phyloP scores from a whole-genome alignment of 352 stramenopile genomes.

The Phytopythium vexans region DNA sequence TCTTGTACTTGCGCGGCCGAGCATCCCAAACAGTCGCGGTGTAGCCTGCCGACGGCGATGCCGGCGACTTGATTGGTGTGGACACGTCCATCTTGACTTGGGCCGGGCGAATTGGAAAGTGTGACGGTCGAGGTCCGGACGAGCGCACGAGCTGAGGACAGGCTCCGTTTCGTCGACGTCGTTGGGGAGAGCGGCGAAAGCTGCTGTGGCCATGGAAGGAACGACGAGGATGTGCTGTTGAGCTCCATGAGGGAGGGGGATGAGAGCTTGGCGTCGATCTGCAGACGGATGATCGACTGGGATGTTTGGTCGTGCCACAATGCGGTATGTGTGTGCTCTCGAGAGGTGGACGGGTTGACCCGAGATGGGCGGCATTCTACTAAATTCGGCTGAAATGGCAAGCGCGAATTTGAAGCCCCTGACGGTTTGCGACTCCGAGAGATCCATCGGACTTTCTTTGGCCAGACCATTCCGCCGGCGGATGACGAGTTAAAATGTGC shows the following conservation, averaged over 20 bases:
- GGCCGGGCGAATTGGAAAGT: background rate
- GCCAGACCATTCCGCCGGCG: constrained; percentile 1
- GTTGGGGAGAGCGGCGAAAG: too few relatives aligned
- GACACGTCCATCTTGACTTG: constrained; percentile 2
- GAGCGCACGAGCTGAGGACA: background rate
- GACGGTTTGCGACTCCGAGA: too few relatives aligned
- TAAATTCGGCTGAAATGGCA: too few relatives aligned
- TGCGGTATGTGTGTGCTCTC: too few relatives aligned
- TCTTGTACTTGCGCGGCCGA: constrained; percentile 68
- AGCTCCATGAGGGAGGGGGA: background rate
- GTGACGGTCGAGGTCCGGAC: background rate
- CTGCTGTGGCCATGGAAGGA: too few relatives aligned
- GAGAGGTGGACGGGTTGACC: too few relatives aligned
- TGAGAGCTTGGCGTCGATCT: background rate
- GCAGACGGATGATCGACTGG: constrained; percentile 2
- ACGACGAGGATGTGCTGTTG: background rate
- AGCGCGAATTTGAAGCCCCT: too few relatives aligned
- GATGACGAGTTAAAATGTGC: background rate
- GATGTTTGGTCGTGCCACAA: too few relatives aligned
- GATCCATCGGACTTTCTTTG: too few relatives aligned
- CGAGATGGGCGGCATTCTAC: too few relatives aligned
- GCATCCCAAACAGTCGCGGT: constrained; percentile 25
- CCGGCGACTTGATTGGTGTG: constrained; percentile 24
- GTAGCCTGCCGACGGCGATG: constrained; percentile 16
- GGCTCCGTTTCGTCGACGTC: background rate